Conservation (phyloP, 768 basidiomycete species). For the Collybia nuda region DNA sequence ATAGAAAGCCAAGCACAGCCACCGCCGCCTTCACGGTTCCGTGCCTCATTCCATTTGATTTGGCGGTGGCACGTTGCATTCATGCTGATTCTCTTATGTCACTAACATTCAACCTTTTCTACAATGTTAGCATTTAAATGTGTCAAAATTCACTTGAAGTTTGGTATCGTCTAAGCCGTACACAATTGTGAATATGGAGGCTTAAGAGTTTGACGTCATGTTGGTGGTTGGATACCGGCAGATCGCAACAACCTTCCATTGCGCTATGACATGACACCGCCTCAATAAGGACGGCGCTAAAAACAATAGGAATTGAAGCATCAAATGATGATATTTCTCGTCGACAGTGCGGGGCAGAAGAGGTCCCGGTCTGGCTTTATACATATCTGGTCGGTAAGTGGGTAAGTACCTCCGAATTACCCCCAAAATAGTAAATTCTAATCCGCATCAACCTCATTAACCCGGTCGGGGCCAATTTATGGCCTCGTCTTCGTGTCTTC, state of each 20-base stretch:
- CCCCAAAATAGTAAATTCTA: background rate
- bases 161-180: too few species aligned
- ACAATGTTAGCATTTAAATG: slow-evolving; percentile 4
- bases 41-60: background rate
- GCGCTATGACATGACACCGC: slow-evolving; percentile 15
- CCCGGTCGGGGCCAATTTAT: slow-evolving; percentile 76
- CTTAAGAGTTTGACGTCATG: background rate
- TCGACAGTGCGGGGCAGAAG: slow-evolving; percentile 11
- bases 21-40: slow-evolving; percentile 15
- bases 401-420: background rate
- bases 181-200: too few species aligned
- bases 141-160: background rate
- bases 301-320: slow-evolving; percentile 5
- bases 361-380: slow-evolving; percentile 4
- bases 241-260: slow-evolving; percentile 17
- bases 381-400: slow-evolving; percentile 8
- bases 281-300: slow-evolving; percentile 4
- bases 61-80: too few species aligned
- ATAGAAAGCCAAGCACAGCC: slow-evolving; percentile 16
- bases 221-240: slow-evolving; percentile 11
- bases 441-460: slow-evolving; percentile 18
- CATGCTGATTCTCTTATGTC: too few species aligned
- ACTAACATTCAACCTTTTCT: too few species aligned
- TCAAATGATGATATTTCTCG: slow-evolving; percentile 9
- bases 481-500: slow-evolving; percentile 50